Base-by-base conservation (phyloP, 2,329 filamentous ascomycete genomes). In the Dactylonectria estremocensis region DNA sequence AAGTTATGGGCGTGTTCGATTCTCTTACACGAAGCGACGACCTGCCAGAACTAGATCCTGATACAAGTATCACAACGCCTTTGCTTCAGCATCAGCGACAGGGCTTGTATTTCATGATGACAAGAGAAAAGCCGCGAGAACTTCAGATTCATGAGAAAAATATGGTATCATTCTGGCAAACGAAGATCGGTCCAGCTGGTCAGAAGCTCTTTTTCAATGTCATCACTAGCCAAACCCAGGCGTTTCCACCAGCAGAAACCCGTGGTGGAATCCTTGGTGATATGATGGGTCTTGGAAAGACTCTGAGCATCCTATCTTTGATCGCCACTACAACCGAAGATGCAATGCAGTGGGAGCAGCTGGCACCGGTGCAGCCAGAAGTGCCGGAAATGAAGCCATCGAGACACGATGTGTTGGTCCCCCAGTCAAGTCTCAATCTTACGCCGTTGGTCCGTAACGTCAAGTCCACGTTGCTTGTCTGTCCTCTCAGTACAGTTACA, bases 281-380 rank as follows among this genome's bases (percentile, higher is more conserved):
- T 77, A 94, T 95, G 90, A 96, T 96, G 93, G 93, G 93, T 28
- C 83, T 95, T n/a, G 93, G 93, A 9, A 96, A 95, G 81, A 95
- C 93, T 0, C 80, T 99, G 57, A 97, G 94, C 76, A 92, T 98
- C 18, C 84, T 98, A 1, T 92, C 95, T 1, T 85, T 98, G 16
- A 83, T 97, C 13, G 86, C 91, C 2, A 87, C 87, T 33, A 93
- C 93, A 0, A 80, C 91, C 2, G 82, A 86, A 0, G 87, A 91
- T 45, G 90, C 94, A 1, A 76, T 80, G 10, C 80, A 85, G 1
- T 98, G 94, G 88, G 87, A 87, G 2, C 78, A 79, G 5, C 82
- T 84, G 54, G 74, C 80, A 3, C 90, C 91, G 0, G 74, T 84
- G 13, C 88, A 89, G 66, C 85, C 84, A 2, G 80, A 80, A 52